Evolutionary conservation across 768 basidiomycete genomes (phyloP).

Genomic region (Boletus edulis): DNA sequence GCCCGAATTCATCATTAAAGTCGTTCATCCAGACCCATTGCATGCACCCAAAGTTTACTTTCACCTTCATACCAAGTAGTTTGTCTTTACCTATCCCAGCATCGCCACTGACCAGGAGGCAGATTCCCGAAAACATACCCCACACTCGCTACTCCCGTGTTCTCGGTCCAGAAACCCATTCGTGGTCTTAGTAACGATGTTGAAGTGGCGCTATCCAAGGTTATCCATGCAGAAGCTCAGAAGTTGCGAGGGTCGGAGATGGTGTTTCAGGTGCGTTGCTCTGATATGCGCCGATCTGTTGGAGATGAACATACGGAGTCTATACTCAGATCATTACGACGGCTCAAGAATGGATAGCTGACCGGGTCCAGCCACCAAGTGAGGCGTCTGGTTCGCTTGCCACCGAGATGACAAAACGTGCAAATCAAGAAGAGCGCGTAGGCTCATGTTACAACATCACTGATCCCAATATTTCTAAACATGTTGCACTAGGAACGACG

Average conservation of each 20-base stretch:
- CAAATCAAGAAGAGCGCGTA: conserved; percentile 66
- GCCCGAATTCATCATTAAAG: conserved; percentile 74
- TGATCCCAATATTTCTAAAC: neutral
- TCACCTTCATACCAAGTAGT: conserved; percentile 67
- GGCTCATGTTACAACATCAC: conserved; percentile 13
- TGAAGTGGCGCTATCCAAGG: conserved; percentile 52
- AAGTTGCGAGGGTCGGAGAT: conserved; percentile 66
- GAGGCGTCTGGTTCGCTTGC: conserved; percentile 73
- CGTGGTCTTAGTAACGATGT: conserved; percentile 59
- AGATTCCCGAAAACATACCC: conserved; percentile 87
- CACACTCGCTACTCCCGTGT: conserved; percentile 62
- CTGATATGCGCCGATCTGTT: neutral
- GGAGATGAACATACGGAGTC: neutral
- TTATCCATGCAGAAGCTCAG: conserved; percentile 65
- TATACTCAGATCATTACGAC: conserved; percentile 59
- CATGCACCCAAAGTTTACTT: conserved; percentile 59
- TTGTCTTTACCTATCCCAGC: neutral
- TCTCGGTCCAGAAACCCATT: conserved; percentile 64
- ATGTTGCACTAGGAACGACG: conserved; percentile 43
- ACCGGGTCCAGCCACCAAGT: conserved; percentile 51
- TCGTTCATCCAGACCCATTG: conserved; percentile 60
- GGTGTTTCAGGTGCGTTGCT: conserved; percentile 64
- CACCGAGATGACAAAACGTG: conserved; percentile 73
- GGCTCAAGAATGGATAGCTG: conserved; percentile 68
- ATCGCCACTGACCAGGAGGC: conserved; percentile 1